Percentiles rank a stretch among this genome's conserved stretches.
These are phyloP conservation scores for Alternaria sp. DNA, from an alignment of 2,329 filamentous ascomycete genomes.

Conservation along the genomic window DNA sequence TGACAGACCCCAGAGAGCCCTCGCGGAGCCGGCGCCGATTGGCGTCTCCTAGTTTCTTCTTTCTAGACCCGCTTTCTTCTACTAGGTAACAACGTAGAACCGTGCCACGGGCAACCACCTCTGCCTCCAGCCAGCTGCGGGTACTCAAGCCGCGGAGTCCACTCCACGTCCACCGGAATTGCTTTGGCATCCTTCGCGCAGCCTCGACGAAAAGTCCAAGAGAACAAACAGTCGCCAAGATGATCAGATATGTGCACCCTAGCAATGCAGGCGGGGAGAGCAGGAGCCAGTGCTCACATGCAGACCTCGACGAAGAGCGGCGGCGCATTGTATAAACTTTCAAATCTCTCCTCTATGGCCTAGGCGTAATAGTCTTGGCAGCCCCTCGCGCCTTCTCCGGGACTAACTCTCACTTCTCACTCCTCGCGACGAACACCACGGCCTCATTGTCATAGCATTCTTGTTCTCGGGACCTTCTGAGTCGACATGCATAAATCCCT, in stretches of 20 bases:
- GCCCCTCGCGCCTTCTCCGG: slow-evolving; percentile 8
- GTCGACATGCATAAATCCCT: slow-evolving; percentile 2
- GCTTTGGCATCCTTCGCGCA: background rate
- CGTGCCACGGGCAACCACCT: slow-evolving; percentile 4
- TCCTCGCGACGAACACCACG: background rate
- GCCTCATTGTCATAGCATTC: background rate
- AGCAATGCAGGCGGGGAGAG: background rate
- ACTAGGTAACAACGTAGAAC: slow-evolving; percentile 5
- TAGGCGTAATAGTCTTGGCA: background rate
- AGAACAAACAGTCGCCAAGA: background rate
- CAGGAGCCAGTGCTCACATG: background rate
- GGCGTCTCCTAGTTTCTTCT: slow-evolving; percentile 7
- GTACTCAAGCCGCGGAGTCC: background rate
- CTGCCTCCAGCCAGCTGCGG: background rate
- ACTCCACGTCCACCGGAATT: background rate
- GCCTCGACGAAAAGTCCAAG: background rate
- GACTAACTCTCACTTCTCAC: background rate
- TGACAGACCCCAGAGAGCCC: background rate
- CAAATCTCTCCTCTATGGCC: background rate
- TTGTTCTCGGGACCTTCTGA: slow-evolving; percentile 3
- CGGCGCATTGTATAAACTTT: background rate
- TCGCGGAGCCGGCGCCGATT: slow-evolving; percentile 7
- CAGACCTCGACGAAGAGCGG: background rate
- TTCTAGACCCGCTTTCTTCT: slow-evolving; percentile 14
- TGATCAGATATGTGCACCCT: background rate